phyloP scores from a whole-genome alignment of 768 basidiomycete species.

The Lyophyllum semitale region DNA sequence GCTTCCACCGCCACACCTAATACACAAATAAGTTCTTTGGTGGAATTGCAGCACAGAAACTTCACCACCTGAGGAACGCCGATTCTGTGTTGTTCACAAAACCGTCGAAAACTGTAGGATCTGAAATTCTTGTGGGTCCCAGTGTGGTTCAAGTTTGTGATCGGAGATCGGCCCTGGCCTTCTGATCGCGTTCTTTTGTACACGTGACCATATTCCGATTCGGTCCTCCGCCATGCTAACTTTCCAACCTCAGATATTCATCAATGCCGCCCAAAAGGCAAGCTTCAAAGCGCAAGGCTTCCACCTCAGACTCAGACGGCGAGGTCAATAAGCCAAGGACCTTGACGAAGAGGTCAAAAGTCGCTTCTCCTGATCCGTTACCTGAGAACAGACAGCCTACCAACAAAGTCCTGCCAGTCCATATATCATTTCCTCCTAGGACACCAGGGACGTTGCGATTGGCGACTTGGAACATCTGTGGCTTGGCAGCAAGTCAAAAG shows the following conservation, averaged over 20 bases:
- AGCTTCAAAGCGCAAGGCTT: conserved; percentile 30
- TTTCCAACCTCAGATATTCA: neutral
- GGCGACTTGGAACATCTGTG: conserved; percentile 80
- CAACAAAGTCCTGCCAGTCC: conserved; percentile 70
- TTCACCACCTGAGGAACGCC: neutral
- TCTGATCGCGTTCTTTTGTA: conserved; percentile 9
- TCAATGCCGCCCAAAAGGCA: conserved; percentile 16
- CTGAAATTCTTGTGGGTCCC: conserved; percentile 1
- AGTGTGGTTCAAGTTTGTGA: conserved; percentile 10
- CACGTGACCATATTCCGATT: neutral
- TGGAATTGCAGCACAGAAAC: too few species aligned
- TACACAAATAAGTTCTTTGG: neutral
- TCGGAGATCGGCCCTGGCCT: conserved; percentile 8
- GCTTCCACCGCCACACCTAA: neutral
- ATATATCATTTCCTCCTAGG: conserved; percentile 58
- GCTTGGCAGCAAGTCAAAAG: conserved; percentile 72
- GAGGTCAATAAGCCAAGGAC: conserved; percentile 25
- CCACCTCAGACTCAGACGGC: conserved; percentile 26
- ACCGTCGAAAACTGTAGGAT: neutral
- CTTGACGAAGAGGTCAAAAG: conserved; percentile 22
- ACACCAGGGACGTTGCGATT: conserved; percentile 51
- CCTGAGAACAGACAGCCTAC: conserved; percentile 61
- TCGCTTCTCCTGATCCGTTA: neutral
- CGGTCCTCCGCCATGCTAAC: neutral
- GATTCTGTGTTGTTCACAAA: neutral